These are phyloP conservation scores for Strigomonas culicis DNA, from an alignment of 208 protist species.

Conservation along the genomic window DNA sequence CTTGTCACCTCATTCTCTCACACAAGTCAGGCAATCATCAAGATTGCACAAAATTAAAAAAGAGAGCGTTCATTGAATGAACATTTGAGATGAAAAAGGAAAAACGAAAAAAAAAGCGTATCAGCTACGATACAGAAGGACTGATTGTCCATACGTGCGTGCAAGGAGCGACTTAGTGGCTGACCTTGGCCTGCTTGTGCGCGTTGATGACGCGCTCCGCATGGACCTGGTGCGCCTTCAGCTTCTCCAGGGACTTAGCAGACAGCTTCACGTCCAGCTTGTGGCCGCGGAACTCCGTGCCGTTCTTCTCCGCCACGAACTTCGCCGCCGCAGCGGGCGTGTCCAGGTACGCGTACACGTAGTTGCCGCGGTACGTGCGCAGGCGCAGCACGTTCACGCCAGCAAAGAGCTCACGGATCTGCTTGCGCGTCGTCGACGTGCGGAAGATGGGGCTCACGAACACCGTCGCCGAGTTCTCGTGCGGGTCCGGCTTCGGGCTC, in stretches of 20 bases:
- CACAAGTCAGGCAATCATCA: too few relatives aligned
- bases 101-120: constrained; percentile 14
- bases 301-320: constrained; percentile 80
- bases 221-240: constrained; percentile 40
- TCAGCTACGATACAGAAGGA: constrained; percentile 3
- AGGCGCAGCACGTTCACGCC: constrained; percentile 70
- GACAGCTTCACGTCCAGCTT: constrained; percentile 61
- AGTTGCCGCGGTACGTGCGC: constrained; percentile 82
- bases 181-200: constrained; percentile 36
- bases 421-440: constrained; percentile 51
- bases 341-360: constrained; percentile 76
- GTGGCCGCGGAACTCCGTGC: constrained; percentile 69
- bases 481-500: constrained; percentile 66
- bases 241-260: constrained; percentile 68
- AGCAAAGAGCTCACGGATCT: constrained; percentile 68
- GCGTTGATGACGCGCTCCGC: constrained; percentile 63
- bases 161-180: background rate
- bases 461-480: constrained; percentile 68
- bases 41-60: too few relatives aligned
- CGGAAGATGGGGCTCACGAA: constrained; percentile 84
- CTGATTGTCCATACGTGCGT: background rate
- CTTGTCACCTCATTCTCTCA: too few relatives aligned
- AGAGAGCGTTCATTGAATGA: background rate
- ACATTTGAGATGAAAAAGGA: background rate
- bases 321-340: constrained; percentile 56